These are phyloP conservation scores for Esteya vermicola DNA, from an alignment of 2,329 filamentous ascomycete species.

Conservation along the genomic window DNA sequence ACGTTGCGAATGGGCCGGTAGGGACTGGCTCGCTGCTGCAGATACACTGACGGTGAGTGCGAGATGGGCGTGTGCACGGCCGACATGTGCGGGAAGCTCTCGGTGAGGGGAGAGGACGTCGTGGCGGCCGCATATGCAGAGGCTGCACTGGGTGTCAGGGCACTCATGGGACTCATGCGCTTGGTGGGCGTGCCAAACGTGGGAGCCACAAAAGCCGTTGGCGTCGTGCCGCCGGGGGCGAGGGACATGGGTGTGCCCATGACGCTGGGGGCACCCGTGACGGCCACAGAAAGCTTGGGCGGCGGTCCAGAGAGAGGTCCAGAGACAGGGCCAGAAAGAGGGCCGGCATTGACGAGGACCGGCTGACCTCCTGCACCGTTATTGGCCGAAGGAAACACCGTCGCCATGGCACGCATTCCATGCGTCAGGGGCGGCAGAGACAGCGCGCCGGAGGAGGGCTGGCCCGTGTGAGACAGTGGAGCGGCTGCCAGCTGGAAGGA, in stretches of 20 bases:
- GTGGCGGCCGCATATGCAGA: conserved; percentile 41
- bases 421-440: conserved; percentile 50
- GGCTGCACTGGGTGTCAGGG: conserved; percentile 21
- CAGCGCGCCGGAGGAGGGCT: conserved; percentile 12
- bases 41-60: conserved; percentile 74
- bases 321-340: too few species aligned
- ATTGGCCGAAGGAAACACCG: conserved; percentile 50
- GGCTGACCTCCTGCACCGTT: conserved; percentile 14
- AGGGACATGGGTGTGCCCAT: background rate
- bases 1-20: conserved; percentile 85
- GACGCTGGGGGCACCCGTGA: background rate
- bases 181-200: conserved; percentile 37
- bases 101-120: conserved; percentile 56
- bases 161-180: conserved; percentile 34
- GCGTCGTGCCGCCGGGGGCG: conserved; percentile 3
- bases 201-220: conserved; percentile 9
- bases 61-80: conserved; percentile 49
- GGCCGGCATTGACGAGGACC: background rate
- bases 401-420: conserved; percentile 58
- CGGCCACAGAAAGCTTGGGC: conserved; percentile 1
- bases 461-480: background rate
- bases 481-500: conserved; percentile 18
- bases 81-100: conserved; percentile 34
- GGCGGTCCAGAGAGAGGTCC: too few species aligned
- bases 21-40: conserved; percentile 79